These are phyloP conservation scores for Linnemannia exigua DNA, from an alignment of 192 early-diverging fungal species.

Conservation along the genomic window DNA sequence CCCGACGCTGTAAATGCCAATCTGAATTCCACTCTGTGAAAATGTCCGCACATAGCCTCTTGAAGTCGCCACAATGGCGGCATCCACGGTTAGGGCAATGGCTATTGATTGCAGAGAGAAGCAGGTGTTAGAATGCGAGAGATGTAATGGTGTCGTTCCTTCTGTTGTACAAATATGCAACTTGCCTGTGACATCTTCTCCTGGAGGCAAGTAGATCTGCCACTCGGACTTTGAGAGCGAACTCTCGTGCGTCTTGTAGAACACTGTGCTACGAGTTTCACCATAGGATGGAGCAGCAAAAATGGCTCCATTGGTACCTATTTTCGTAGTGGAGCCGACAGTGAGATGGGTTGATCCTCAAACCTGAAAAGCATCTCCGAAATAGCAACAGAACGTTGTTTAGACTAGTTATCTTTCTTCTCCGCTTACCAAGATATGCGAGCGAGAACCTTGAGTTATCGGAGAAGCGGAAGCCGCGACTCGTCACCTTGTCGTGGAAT, in stretches of 20 bases:
- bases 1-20: slow-evolving; percentile 74
- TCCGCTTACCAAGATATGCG: slow-evolving; percentile 74
- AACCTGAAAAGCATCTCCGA: not conserved
- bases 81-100: slow-evolving; percentile 78
- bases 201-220: slow-evolving; percentile 74
- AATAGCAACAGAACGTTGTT: not conserved
- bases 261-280: slow-evolving; percentile 72
- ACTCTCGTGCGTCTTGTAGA: slow-evolving; percentile 79
- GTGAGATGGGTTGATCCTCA: not conserved
- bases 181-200: slow-evolving; percentile 76
- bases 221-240: slow-evolving; percentile 84
- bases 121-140: not conserved
- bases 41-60: slow-evolving; percentile 85
- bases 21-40: slow-evolving; percentile 84
- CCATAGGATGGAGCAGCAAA: slow-evolving; percentile 73
- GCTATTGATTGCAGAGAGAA: slow-evolving; percentile 51
- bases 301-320: slow-evolving; percentile 72
- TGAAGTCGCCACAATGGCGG: slow-evolving; percentile 81
- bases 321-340: not conserved
- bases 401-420: not conserved
- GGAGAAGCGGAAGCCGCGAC: slow-evolving; percentile 85
- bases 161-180: not conserved
- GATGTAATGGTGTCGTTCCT: not conserved
- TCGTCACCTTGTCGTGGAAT: slow-evolving; percentile 87
- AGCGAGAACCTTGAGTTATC: slow-evolving; percentile 85